Evolutionary conservation across 164 flowering plant species (phyloP), one percentile per base, ranked within the genome.

Genomic region (Magnolia sinica): DNA sequence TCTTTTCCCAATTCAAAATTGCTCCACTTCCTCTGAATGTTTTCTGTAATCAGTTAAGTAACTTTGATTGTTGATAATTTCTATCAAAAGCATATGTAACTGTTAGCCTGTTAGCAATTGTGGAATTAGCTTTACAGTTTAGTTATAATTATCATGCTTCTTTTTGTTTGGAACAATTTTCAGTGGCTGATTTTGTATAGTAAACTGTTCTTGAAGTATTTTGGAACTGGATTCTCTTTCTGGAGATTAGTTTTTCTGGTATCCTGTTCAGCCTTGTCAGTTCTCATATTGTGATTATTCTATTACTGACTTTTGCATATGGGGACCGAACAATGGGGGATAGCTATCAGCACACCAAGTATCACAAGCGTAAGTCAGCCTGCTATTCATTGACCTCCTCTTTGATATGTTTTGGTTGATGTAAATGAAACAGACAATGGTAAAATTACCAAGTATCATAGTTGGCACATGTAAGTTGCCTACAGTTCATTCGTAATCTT

Each of bases 341-440:
- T 86, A 90, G 93, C 80, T 88, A 87, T 82, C 99, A 96, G 86
- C 99, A 96, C 82, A 94, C 99, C 2, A 96, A 96, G 87, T 96
- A 96, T 79, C 99, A 96, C 84, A 96, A 96, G 74, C 98, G 98
- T 95, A 92, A 95, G 99, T 83, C 49, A 24, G 24, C 22, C 14
- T 59, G 18, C 14, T 23, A 52, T 61, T 61, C 49, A 27, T 50
- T 19, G 22, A 37, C 7, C 45, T 37, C n/a, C 22, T 64, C 7
- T 19, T 68, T 13, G 10, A 49, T 50, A 72, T 23, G 18, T 55
- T 72, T 22, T 55, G 8, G 2, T 27, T 64, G 31, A 14, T 65
- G 11, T 50, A 79, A 31, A 45, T 63, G 73, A 50, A 55, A 8
- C 18, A 16, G 3, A 55, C 16, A 55, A 16, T 72, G 13, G 27